Evolutionary conservation across 2,329 filamentous ascomycete genomes (phyloP), one percentile per base, ranked within the genome.

Genomic region (Aspergillus sojae): DNA sequence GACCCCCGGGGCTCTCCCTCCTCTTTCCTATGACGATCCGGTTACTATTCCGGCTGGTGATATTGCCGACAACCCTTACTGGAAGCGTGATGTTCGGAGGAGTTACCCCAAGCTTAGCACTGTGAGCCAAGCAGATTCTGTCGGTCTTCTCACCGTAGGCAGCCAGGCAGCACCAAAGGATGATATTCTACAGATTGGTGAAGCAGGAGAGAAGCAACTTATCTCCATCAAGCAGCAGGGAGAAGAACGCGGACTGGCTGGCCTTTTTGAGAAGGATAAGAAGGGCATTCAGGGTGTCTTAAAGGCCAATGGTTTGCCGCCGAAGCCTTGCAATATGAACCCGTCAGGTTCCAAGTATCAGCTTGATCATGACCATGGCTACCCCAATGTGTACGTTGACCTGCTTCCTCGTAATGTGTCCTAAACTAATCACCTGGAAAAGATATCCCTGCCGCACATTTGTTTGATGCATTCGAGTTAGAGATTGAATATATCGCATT

Each of bases 11-110:
- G 84, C 83, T 69, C 83, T 88, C 73, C 89, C 92, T 72, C 91
- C 92, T 41, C 81, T 86, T 62, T 79, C 79, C 64, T 95, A 94
- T 82, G 88, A 91, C 77, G 93, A 96, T 77, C 91, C 92, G 26
- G 91, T 94, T 64, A 96, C 92, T 16, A 64, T 90, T 0, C 93
- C 93, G n/a, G 91, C 93, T 2, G 92, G 86, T 70, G 93, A 96
- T 77, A 89, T 96, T 72, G 93, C 93, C 72, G 92, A 94, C 79
- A 96, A 96, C 82, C 88, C 93, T 43, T 96, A 97, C 84, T 99
- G 93, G 93, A 96, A 96, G 85, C 93, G 95, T 74, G 95, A 99
- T 76, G 79, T 83, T 65, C 91, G 95, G 72, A 88, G 95, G 73
- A 85, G 85, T 73, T 98, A 98, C 82, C 91, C 95, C 36, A 86